These are phyloP conservation scores for Nannochloropsis salina DNA, from an alignment of 108 stramenopile species.

Conservation along the genomic window DNA sequence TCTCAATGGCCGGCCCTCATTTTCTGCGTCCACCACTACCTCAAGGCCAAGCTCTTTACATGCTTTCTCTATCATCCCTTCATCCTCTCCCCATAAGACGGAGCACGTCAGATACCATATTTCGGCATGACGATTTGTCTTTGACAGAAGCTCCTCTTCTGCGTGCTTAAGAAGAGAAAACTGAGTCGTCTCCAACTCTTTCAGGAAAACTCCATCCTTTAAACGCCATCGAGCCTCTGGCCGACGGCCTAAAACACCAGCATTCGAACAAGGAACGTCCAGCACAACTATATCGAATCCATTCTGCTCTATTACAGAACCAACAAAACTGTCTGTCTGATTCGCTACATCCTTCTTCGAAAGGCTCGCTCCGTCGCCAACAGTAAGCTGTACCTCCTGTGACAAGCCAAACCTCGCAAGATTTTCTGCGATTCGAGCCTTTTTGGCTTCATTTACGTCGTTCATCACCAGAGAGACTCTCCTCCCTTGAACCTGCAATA, in stretches of 20 bases:
- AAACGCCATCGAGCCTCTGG: slow-evolving; percentile 1
- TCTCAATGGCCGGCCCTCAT: not conserved
- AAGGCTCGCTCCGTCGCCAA: not conserved
- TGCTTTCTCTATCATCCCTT: not conserved
- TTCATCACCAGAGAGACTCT: not conserved
- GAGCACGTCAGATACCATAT: slow-evolving; percentile 18
- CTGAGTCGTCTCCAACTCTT: not conserved
- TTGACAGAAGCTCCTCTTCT: not conserved
- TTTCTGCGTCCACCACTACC: not conserved
- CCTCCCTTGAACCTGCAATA: not conserved
- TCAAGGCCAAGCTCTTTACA: not conserved
- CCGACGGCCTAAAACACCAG: not conserved
- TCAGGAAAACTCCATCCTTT: not conserved
- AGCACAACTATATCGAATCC: slow-evolving; percentile 1
- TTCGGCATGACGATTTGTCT: not conserved
- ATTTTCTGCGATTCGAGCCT: not conserved
- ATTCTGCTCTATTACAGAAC: not conserved
- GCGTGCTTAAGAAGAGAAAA: not conserved
- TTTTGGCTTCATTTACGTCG: not conserved
- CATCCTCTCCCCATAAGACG: not conserved
- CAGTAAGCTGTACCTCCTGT: not conserved
- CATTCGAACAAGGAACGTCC: not conserved
- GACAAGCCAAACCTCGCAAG: not conserved
- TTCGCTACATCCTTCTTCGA: not conserved
- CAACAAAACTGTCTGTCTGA: not conserved